Conservation (phyloP, 257 asterid species). For the Vinca minor region DNA sequence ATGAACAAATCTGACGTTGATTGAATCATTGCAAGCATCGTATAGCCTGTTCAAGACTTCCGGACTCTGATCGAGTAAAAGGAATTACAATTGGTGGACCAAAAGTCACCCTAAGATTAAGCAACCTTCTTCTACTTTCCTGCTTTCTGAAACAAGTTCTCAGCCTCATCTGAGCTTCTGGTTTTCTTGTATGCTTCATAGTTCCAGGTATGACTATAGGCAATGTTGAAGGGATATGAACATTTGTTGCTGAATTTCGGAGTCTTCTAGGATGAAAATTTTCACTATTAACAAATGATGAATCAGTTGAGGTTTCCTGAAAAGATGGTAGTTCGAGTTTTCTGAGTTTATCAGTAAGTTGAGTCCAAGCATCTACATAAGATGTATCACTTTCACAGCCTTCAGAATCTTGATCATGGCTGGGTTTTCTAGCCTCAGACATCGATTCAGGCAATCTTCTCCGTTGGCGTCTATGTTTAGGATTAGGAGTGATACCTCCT, state of each 20-base stretch:
- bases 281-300: constrained; percentile 4
- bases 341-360: not conserved
- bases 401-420: constrained; percentile 15
- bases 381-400: not conserved
- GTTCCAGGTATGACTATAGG: not conserved
- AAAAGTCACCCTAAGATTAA: constrained; percentile 23
- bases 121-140: constrained; percentile 15
- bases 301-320: too few relatives aligned
- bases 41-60: not conserved
- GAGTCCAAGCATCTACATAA: too few relatives aligned
- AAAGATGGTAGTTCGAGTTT: not conserved
- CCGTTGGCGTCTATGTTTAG: too few relatives aligned
- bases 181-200: too few relatives aligned
- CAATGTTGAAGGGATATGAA: too few relatives aligned
- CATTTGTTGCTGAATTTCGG: not conserved
- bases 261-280: not conserved
- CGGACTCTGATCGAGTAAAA: not conserved
- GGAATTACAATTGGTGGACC: constrained; percentile 8
- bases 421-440: too few relatives aligned
- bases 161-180: too few relatives aligned
- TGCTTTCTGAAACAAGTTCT: constrained; percentile 22
- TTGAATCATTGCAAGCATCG: not conserved
- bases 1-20: not conserved
- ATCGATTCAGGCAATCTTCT: too few relatives aligned
- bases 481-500: too few relatives aligned